These are phyloP conservation scores for Trichoderma sp. DNA, from an alignment of 2,329 filamentous ascomycete genomes.

Conservation along the genomic window DNA sequence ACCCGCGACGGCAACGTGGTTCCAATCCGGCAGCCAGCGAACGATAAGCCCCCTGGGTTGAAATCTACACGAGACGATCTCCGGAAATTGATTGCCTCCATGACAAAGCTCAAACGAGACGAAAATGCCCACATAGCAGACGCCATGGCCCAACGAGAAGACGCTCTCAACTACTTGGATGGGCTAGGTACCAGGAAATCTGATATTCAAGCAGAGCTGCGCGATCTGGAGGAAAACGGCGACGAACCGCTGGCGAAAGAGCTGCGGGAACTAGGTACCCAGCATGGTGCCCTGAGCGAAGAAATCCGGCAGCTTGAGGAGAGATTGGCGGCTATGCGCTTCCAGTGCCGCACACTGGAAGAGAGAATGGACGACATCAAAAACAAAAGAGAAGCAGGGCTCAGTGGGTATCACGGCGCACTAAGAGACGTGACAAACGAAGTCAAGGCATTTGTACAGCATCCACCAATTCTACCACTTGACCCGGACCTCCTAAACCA, in stretches of 20 bases:
- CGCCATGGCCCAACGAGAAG: constrained; percentile 55
- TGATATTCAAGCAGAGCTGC: constrained; percentile 52
- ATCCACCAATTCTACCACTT: constrained; percentile 54
- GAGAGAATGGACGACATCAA: constrained; percentile 60
- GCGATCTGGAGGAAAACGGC: constrained; percentile 52
- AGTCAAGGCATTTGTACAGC: constrained; percentile 56
- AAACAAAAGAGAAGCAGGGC: constrained; percentile 66
- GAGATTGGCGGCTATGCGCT: constrained; percentile 59
- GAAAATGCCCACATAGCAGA: constrained; percentile 61
- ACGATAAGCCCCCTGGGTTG: constrained; percentile 52
- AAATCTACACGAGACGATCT: constrained; percentile 64
- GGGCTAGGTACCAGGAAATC: constrained; percentile 49
- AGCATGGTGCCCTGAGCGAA: constrained; percentile 52
- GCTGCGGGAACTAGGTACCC: constrained; percentile 57
- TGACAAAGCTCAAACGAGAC: constrained; percentile 65
- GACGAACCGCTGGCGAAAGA: constrained; percentile 60
- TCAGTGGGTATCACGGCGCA: constrained; percentile 69
- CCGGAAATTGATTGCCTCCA: constrained; percentile 58
- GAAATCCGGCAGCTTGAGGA: constrained; percentile 67
- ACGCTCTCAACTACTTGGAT: constrained; percentile 57
- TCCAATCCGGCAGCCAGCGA: constrained; percentile 58
- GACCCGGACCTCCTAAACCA: constrained; percentile 44
- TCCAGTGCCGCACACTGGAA: constrained; percentile 57
- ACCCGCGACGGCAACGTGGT: constrained; percentile 50
- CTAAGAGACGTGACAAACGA: constrained; percentile 64